Conservation (phyloP, 306 rosid genomes). For the Castanea sativa region DNA sequence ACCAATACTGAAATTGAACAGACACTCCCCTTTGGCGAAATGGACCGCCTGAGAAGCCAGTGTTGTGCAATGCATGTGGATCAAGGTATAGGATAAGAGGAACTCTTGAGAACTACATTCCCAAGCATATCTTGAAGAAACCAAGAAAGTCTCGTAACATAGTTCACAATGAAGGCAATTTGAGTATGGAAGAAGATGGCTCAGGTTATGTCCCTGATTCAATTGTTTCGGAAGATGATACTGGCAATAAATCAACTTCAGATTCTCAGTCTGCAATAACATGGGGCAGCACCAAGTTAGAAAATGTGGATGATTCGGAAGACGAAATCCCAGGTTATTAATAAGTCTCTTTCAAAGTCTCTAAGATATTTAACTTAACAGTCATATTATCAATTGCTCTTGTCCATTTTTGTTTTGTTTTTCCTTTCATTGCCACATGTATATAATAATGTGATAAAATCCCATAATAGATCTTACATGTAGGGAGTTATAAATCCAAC, state of each 20-base stretch:
- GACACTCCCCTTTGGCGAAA: constrained; percentile 21
- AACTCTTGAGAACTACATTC: constrained; percentile 3
- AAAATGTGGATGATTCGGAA: too few species aligned
- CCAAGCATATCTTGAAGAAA: not conserved
- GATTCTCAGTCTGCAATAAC: not conserved
- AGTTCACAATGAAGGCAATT: not conserved
- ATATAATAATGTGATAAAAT: too few species aligned
- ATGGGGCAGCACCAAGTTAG: too few species aligned
- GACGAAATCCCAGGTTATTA: too few species aligned
- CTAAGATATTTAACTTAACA: too few species aligned
- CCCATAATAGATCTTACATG: too few species aligned
- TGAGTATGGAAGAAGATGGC: not conserved
- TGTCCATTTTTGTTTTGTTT: too few species aligned
- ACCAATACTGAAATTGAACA: not conserved
- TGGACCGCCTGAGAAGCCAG: constrained; percentile 21
- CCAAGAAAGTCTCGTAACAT: not conserved
- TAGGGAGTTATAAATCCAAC: too few species aligned
- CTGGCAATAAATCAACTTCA: not conserved
- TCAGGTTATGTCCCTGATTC: not conserved
- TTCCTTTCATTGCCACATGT: too few species aligned
- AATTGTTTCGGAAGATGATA: not conserved
- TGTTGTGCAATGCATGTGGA: constrained; percentile 24
- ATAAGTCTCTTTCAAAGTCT: too few species aligned
- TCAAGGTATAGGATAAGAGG: constrained; percentile 12
- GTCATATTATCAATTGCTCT: not conserved